Evolutionary conservation across 2,329 filamentous ascomycete species (phyloP), one percentile per base, ranked within the genome.

Genomic region (Hortaea sp.): DNA sequence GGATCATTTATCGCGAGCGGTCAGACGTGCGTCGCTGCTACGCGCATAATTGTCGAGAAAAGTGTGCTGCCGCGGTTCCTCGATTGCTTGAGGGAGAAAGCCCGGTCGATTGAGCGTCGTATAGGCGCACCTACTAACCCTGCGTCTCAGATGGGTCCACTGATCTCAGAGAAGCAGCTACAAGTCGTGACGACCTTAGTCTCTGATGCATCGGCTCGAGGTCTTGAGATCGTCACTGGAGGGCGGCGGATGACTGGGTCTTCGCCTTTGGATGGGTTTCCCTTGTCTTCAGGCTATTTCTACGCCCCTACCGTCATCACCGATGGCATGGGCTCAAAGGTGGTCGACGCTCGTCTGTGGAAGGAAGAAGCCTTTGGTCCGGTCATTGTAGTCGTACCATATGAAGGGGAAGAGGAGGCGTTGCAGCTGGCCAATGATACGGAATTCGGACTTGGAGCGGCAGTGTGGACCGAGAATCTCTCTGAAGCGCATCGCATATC

Each of bases 101-200:
- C 85, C 5, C 82, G 82, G n/a, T 75, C 46, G 74, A 86, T 59
- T 81, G 0, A 85, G 83, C 61, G 72, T 73, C 7, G 75, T 79
- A 56, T 71, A 67, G 41, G 85, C 79, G 1, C 82, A 78, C 68
- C 83, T 84, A 60, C 82, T 81, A 1, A 84, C 81, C 0, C 81
- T 83, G 69, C 69, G 1, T 81, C 76, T 0, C 76, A 76, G 62
- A 85, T 85, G 74, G 81, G 81, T 0, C 77, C 78, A 0, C 64
- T 84, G 1, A 74, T 84, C 31, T 82, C 41, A 7, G 29, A n/a
- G 11, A 43, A 43, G 41, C 41, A 43, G 31, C 29, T 43, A 6
- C 29, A 43, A 28, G 29, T 28, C 12, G 31, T 35, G 29, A 34
- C 41, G 6, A n/a, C 53, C 77, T 85, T 45, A 70, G 78, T 42